Base-by-base conservation (phyloP, 441 rosid species). In the Raphanus hybrid region DNA sequence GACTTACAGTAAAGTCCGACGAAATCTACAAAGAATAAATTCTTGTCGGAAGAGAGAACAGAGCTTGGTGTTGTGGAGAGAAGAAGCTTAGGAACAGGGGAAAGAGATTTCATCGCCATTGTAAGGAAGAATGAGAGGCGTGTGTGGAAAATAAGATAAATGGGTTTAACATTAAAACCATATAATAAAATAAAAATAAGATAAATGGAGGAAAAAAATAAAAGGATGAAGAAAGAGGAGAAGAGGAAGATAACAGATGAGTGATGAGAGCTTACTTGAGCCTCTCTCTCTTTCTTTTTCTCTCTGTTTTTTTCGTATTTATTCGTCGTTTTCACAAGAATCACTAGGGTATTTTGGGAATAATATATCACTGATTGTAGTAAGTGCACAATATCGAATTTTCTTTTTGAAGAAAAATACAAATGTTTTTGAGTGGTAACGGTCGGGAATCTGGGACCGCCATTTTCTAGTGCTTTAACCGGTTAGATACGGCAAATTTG, bases 1-100 rank as follows among this genome's bases (percentile, higher is more conserved):
- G 97, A 87, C 79, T 90, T 78, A 37, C 89, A 84, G 61, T 78
- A 82, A 4, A 89, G 79, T 4, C 97, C 97, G 18, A 86, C 86
- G 79, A 96, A 96, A 81, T 94, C 99, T 32, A 86, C 90, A 81
- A 82, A 81, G 64, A 90, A 82, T 69, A 81, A 78, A 34, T 78
- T 75, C 59, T 60, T 84, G 57, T 78, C 75, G 6, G 86, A 81
- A 26, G 84, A 71, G 58, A 84, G 86, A 39, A 82, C 81, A 18
- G 91, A 85, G 78, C 84, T 79, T 11, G 87, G 86, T 71, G 80
- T 86, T 6, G 86, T 69, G 16, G 83, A 79, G 74, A 87, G 84
- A 64, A 81, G 79, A 59, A 81, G 79, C 54, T 84, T 88, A 67
- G 92, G 89, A 71, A 87, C 67, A 78, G 92, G 83, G 67, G 98